These are phyloP conservation scores for Solanum habrochaites DNA, from an alignment of 257 asterid species.

Conservation along the genomic window DNA sequence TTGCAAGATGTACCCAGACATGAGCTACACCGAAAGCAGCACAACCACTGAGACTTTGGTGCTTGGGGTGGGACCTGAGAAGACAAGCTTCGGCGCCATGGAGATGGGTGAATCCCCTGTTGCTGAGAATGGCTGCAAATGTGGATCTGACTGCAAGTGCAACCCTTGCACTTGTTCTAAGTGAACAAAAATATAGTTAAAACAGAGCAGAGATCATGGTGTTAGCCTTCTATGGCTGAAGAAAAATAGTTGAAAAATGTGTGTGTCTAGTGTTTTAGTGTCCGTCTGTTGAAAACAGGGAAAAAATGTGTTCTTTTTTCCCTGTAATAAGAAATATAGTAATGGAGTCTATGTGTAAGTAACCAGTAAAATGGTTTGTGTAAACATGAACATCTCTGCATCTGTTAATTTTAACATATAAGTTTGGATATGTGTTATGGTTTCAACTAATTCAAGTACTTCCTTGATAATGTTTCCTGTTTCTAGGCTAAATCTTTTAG, in stretches of 20 bases:
- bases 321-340: not conserved
- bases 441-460: not conserved
- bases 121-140: constrained; percentile 81
- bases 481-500: not conserved
- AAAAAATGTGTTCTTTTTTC: not conserved
- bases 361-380: not conserved
- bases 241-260: not conserved
- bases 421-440: not conserved
- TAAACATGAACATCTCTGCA: not conserved
- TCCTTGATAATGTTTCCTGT: not conserved
- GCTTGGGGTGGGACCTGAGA: constrained; percentile 59
- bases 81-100: constrained; percentile 3
- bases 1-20: constrained; percentile 58
- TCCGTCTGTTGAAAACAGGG: not conserved
- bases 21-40: constrained; percentile 43
- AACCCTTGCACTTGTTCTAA: constrained; percentile 69
- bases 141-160: constrained; percentile 79
- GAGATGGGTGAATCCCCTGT: constrained; percentile 14
- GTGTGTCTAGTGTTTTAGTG: not conserved
- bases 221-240: not conserved
- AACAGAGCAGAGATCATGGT: constrained; percentile 23
- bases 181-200: constrained; percentile 12
- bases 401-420: not conserved
- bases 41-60: constrained; percentile 31
- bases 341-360: not conserved